A percentile compares a stretch with the other conserved stretches of the same genome.
phyloP scores from a whole-genome alignment of 805 yeast genomes.

The Lipomyces yamadae region DNA sequence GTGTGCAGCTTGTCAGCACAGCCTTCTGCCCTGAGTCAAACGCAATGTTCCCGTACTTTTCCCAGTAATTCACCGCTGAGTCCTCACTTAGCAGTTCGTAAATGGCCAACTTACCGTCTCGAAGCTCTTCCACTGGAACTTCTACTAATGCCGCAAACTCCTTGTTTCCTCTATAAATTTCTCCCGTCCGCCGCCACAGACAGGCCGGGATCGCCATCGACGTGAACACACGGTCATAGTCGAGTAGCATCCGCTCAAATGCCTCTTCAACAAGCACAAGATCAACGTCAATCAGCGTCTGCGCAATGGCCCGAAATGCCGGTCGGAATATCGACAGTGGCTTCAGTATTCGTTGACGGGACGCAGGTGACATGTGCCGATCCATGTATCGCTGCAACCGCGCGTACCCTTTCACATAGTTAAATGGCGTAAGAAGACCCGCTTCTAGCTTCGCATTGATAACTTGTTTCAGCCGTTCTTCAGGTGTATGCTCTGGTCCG shows the following conservation, averaged over 20 bases:
- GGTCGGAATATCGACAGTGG: slow-evolving; percentile 88
- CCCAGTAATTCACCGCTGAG: slow-evolving; percentile 97
- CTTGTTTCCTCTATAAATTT: slow-evolving; percentile 90
- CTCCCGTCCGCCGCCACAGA: slow-evolving; percentile 96
- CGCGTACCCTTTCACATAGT: slow-evolving; percentile 92
- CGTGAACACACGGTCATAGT: slow-evolving; percentile 92
- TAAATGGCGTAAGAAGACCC: slow-evolving; percentile 87
- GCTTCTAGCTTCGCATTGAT: slow-evolving; percentile 94
- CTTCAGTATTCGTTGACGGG: slow-evolving; percentile 81
- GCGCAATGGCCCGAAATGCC: slow-evolving; percentile 90
- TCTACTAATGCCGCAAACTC: slow-evolving; percentile 94
- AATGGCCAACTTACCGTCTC: slow-evolving; percentile 90
- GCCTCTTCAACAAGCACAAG: slow-evolving; percentile 90
- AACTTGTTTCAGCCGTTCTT: slow-evolving; percentile 88
- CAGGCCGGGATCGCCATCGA: slow-evolving; percentile 98
- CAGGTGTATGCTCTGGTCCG: slow-evolving; percentile 76
- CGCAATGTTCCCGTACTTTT: slow-evolving; percentile 93
- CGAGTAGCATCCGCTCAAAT: slow-evolving; percentile 89
- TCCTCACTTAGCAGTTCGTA: slow-evolving; percentile 95
- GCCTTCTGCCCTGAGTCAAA: slow-evolving; percentile 96
- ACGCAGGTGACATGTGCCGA: slow-evolving; percentile 80
- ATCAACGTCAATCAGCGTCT: slow-evolving; percentile 87
- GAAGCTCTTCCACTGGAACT: slow-evolving; percentile 83
- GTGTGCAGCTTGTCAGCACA: slow-evolving; percentile 86
- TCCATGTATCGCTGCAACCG: slow-evolving; percentile 90